phyloP scores from a whole-genome alignment of 805 yeast species.

The Maudiozyma barnettii region DNA sequence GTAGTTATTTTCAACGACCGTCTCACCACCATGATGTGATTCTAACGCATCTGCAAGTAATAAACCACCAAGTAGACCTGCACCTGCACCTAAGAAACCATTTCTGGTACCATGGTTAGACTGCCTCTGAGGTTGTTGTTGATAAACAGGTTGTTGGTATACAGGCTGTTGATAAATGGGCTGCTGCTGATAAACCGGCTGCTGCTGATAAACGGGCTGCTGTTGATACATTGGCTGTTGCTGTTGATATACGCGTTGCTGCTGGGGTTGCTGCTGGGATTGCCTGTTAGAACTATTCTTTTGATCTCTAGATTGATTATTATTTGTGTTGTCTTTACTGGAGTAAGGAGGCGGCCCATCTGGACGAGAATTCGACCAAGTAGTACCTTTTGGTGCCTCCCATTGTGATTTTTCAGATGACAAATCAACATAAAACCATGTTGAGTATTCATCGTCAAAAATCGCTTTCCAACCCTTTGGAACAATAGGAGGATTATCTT shows the following conservation, averaged over 20 bases:
- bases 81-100: slow-evolving; percentile 43
- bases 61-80: slow-evolving; percentile 57
- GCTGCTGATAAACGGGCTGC: slow-evolving; percentile 21
- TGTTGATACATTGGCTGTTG: slow-evolving; percentile 15
- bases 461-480: slow-evolving; percentile 69
- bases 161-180: slow-evolving; percentile 11
- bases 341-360: slow-evolving; percentile 36
- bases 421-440: slow-evolving; percentile 76
- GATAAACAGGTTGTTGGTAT: slow-evolving; percentile 21
- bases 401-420: slow-evolving; percentile 73
- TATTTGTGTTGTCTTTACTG: neutral
- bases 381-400: slow-evolving; percentile 69
- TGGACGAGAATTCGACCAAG: slow-evolving; percentile 20
- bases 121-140: slow-evolving; percentile 18
- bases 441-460: slow-evolving; percentile 57
- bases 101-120: slow-evolving; percentile 29
- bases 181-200: slow-evolving; percentile 15
- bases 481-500: slow-evolving; percentile 39
- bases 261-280: slow-evolving; percentile 14
- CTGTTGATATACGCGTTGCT: neutral
- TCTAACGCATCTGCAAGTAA: slow-evolving; percentile 38
- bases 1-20: slow-evolving; percentile 30
- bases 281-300: slow-evolving; percentile 15
- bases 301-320: slow-evolving; percentile 5
- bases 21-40: slow-evolving; percentile 11